Conservation (phyloP, 345 rosid species). For the Populus deltoides region DNA sequence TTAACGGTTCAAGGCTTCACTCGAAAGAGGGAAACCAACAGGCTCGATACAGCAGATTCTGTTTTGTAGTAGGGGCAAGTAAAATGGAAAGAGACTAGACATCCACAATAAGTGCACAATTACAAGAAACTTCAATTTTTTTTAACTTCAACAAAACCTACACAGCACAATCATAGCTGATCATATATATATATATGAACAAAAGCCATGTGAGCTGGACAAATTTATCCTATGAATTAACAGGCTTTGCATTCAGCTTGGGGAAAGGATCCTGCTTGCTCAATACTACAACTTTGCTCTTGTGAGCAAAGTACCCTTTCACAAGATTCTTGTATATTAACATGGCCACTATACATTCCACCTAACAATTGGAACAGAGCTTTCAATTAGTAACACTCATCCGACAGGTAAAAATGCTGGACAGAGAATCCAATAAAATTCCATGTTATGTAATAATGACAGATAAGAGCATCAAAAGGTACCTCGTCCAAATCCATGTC, state of each 20-base stretch:
- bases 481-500: slow-evolving; percentile 98
- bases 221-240: slow-evolving; percentile 45
- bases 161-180: background rate
- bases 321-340: slow-evolving; percentile 80
- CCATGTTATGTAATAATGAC: background rate
- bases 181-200: no score
- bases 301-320: slow-evolving; percentile 91
- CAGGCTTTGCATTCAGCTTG: slow-evolving; percentile 70
- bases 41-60: background rate
- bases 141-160: background rate
- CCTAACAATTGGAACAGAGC: slow-evolving; percentile 38
- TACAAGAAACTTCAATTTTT: background rate
- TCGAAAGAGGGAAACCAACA: background rate
- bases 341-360: slow-evolving; percentile 88
- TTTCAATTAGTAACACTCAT: background rate
- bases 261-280: slow-evolving; percentile 99
- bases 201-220: background rate
- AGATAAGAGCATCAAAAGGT: background rate
- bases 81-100: background rate
- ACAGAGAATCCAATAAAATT: background rate
- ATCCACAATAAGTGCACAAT: background rate
- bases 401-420: background rate
- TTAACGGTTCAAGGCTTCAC: background rate
- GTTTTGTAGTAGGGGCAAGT: background rate
- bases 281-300: slow-evolving; percentile 89